Evolutionary conservation across 2,329 filamentous ascomycete species (phyloP).

Genomic region (Xylogone sp.): DNA sequence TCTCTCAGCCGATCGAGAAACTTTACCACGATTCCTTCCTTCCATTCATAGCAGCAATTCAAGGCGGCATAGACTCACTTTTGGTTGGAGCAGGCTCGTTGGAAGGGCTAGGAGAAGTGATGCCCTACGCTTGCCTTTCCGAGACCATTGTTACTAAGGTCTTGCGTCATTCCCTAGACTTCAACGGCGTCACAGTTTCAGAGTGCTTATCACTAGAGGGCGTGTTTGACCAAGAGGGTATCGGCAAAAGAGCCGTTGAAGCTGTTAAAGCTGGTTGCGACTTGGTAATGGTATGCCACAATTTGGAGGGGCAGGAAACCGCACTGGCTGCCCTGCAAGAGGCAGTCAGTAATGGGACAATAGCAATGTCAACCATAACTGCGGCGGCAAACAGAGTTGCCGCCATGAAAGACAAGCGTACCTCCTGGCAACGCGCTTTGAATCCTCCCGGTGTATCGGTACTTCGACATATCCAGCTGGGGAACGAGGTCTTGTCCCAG

Average conservation of each 20-base stretch:
- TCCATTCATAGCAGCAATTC: conserved; percentile 85
- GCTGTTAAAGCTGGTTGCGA: conserved; percentile 92
- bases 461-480: conserved; percentile 73
- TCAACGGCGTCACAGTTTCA: conserved; percentile 84
- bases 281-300: conserved; percentile 77
- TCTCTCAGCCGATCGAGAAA: conserved; percentile 87
- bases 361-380: conserved; percentile 71
- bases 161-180: conserved; percentile 76
- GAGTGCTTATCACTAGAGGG: conserved; percentile 95
- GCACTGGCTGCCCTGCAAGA: conserved; percentile 82
- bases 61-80: conserved; percentile 81
- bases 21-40: conserved; percentile 81
- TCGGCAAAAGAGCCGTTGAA: conserved; percentile 91
- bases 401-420: conserved; percentile 74
- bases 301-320: conserved; percentile 81
- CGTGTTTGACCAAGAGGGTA: conserved; percentile 87
- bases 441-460: conserved; percentile 80
- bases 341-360: conserved; percentile 81
- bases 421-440: conserved; percentile 82
- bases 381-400: conserved; percentile 75
- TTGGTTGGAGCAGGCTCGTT: conserved; percentile 90
- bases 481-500: conserved; percentile 72
- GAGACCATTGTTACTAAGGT: conserved; percentile 88
- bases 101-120: conserved; percentile 81
- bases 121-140: conserved; percentile 86